Base-by-base conservation (phyloP, 1,284 basidiomycete species). In the Sanghuangporus weigelae region DNA sequence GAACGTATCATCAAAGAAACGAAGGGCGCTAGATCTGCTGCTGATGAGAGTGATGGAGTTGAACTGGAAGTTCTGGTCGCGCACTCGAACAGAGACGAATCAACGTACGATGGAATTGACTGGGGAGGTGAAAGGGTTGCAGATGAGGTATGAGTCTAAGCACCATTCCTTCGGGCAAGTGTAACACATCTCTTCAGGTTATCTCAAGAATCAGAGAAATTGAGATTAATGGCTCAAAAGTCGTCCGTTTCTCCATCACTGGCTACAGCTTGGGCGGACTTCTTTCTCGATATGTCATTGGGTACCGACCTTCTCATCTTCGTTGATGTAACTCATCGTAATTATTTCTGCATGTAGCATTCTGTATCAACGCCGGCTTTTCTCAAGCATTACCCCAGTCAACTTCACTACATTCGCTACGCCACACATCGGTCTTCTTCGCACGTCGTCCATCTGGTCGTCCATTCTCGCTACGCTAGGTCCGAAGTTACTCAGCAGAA, bases 391-490 rank as follows among this genome's bases (percentile, higher is more conserved):
- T 50, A 75, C 78, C 38, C 89, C 91, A 0, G 80, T 90, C 62
- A 92, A 92, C 71, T 93, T 95, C 72, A 85, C 85, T 59, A 93
- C 93, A 0, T 78, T 95, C 60, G 91, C 93, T 2, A 93, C 93
- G 0, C 93, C 93, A 1, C 88, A 93, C 68, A 78, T 94, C 21
- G 93, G 92, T 50, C 79, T 84, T 7, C 81, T 82, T 7, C 75
- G 77, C 70, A 86, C 86, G 66, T 78, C 80, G 38, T 84, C 87
- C 1, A 75, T 89, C 40, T 73, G 90, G 49, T 92, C 89, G 0
- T 76, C 78, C 0, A 63, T 87, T 0, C 73, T 83, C n/a, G 71
- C 79, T 1, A 82, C 75, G 59, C 73, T 96, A 5, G 95, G 91
- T 0, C 85, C 91, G 0, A 83, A 80, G 56, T 73, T 95, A 14